These are phyloP conservation scores for Leptographium lundbergii DNA, from an alignment of 2,329 filamentous ascomycete species.

Conservation along the genomic window DNA sequence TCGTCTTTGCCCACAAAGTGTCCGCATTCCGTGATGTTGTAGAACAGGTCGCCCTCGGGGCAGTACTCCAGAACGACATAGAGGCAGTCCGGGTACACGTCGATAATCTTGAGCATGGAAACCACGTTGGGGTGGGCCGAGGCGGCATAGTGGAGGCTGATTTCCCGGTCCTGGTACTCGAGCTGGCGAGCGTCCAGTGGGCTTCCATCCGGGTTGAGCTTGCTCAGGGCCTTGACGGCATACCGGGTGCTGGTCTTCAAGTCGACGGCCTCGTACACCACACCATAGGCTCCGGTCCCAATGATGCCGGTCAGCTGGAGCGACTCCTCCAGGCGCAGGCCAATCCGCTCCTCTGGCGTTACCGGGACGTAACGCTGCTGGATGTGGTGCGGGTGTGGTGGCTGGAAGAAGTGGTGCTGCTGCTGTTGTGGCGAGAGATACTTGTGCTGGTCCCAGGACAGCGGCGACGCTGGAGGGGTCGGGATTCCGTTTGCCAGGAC, in stretches of 20 bases:
- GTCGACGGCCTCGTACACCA: constrained; percentile 84
- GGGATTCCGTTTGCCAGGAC: constrained; percentile 43
- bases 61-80: constrained; percentile 96
- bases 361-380: constrained; percentile 34
- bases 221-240: constrained; percentile 95
- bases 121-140: constrained; percentile 88
- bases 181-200: constrained; percentile 73
- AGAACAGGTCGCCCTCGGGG: constrained; percentile 91
- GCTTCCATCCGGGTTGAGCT: constrained; percentile 58
- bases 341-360: constrained; percentile 73
- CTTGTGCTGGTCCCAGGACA: constrained; percentile 35
- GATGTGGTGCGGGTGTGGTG: constrained; percentile 24
- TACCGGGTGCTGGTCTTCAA: constrained; percentile 70
- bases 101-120: constrained; percentile 85
- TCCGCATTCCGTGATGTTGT: constrained; percentile 91
- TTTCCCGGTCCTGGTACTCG: constrained; percentile 86
- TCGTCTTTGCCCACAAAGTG: constrained; percentile 88
- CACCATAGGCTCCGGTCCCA: constrained; percentile 89
- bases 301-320: constrained; percentile 76
- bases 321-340: constrained; percentile 68
- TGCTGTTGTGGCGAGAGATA: constrained; percentile 28
- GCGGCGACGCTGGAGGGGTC: constrained; percentile 44
- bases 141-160: constrained; percentile 78
- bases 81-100: constrained; percentile 82
- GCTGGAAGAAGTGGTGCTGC: constrained; percentile 24